Evolutionary conservation across 495 filamentous ascomycete genomes (phyloP), one percentile per base, ranked within the genome.

Genomic region (Penicillium lividum): DNA sequence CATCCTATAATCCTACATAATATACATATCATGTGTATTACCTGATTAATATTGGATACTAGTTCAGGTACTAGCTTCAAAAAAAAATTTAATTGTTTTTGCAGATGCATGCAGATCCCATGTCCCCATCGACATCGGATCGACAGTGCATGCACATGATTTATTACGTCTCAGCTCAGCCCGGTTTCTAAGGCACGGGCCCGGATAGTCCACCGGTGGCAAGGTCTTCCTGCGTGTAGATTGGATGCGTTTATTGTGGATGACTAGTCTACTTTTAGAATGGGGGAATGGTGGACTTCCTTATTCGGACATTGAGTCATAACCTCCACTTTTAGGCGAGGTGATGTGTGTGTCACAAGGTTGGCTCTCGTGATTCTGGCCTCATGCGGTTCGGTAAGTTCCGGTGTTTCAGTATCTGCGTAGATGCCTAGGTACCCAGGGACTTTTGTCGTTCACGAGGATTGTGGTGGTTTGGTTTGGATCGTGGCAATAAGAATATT

Each of bases 141-240:
- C 65, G 62, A 65, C 65, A 22, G 60, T 61, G 56, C 66, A 44
- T 22, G 63, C 63, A 63, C 50, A 60, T 67, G 56, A 68, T 65
- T 55, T 58, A 56, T 64, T 67, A 57, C 66, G 47, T 67, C 56
- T 64, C 61, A 62, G 64, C 66, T 67, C 54, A 68, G 63, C 58
- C 66, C 51, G 56, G 53, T 57, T 57, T 36, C 51, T 51, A 56
- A 65, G 56, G 43, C 11, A 42, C 16, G 42, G 53, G 42, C 28
- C 30, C 33, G 27, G 31, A 22, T 10, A 28, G 27, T 11, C 34
- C 46, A 28, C n/a, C 30, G 13, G 52, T 54, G 52, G 38, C 40
- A 28, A 46, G 27, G 27, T 27, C 4, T 11, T 28, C 15, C 22
- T 48, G 3, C 34, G 2, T 48, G 10, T 48, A 10, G 43, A 18